Evolutionary conservation across 768 basidiomycete genomes (phyloP).

Genomic region (Termitomyces eurrhizus): DNA sequence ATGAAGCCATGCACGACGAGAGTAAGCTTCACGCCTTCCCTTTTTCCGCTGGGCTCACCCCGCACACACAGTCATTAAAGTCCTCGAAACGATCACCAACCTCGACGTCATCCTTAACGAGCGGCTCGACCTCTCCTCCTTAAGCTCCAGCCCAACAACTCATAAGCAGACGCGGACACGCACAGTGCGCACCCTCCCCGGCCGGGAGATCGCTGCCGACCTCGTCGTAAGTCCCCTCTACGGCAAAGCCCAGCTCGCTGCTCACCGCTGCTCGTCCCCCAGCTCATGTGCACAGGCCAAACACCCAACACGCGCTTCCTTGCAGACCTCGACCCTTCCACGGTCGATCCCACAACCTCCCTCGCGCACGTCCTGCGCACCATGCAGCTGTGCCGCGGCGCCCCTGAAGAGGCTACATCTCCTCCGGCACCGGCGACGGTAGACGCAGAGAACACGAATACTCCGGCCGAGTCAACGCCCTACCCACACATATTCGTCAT

Average conservation of each 20-base stretch:
- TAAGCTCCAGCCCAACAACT: conserved; percentile 8
- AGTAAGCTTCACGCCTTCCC: neutral
- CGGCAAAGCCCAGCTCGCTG: neutral
- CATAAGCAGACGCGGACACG: conserved; percentile 6
- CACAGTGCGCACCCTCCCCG: conserved; percentile 43
- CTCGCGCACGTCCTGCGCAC: conserved; percentile 46
- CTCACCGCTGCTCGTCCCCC: neutral
- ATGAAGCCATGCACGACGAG: conserved; percentile 4
- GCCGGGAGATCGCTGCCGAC: conserved; percentile 48
- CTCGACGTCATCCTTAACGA: conserved; percentile 52
- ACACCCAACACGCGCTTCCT: conserved; percentile 51
- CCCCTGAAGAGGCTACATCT: neutral
- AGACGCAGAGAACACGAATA: too few relatives aligned
- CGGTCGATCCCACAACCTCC: conserved; percentile 34
- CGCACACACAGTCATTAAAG: conserved; percentile 28
- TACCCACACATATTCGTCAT: conserved; percentile 58
- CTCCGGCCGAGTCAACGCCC: conserved; percentile 21
- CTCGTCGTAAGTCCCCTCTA: conserved; percentile 34
- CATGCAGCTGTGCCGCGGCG: conserved; percentile 39
- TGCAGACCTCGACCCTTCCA: conserved; percentile 33
- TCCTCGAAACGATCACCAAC: conserved; percentile 34
- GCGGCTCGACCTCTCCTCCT: conserved; percentile 42
- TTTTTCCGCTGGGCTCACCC: neutral
- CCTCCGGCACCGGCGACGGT: too few relatives aligned
- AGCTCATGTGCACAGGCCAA: conserved; percentile 64